phyloP scores from a whole-genome alignment of 2,329 filamentous ascomycete species.

The Monosporascus sp. region DNA sequence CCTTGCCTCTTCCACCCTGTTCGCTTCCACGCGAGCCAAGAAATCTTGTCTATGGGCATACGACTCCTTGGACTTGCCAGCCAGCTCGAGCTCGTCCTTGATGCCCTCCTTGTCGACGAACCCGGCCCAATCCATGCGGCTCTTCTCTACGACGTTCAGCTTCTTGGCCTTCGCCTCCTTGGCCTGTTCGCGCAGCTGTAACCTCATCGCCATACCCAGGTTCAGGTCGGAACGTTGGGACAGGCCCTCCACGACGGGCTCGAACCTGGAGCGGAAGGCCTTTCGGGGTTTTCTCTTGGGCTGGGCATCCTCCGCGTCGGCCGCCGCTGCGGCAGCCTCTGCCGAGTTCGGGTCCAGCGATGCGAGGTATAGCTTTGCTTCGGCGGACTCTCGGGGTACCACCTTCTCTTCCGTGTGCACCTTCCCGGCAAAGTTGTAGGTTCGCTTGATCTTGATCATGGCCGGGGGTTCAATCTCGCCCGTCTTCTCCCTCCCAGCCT shows the following conservation, averaged over 20 bases:
- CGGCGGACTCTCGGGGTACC: constrained; percentile 59
- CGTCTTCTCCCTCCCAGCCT: constrained; percentile 3
- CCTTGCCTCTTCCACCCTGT: constrained; percentile 56
- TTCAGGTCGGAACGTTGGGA: constrained; percentile 51
- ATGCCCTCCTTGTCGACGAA: constrained; percentile 69
- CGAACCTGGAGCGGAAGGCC: constrained; percentile 59
- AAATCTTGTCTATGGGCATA: constrained; percentile 61
- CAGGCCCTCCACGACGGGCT: constrained; percentile 45
- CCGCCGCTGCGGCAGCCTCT: not conserved
- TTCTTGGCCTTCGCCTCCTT: constrained; percentile 52
- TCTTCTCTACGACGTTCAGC: constrained; percentile 68
- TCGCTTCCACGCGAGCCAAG: constrained; percentile 58
- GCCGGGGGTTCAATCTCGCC: constrained; percentile 23
- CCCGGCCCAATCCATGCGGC: constrained; percentile 67
- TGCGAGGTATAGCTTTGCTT: constrained; percentile 60
- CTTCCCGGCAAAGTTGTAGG: constrained; percentile 71
- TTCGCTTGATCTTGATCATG: constrained; percentile 62
- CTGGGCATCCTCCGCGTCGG: constrained; percentile 21
- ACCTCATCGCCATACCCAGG: constrained; percentile 47
- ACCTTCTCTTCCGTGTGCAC: constrained; percentile 68
- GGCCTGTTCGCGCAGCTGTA: constrained; percentile 40
- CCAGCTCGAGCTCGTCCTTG: constrained; percentile 61
- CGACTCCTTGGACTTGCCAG: constrained; percentile 60
- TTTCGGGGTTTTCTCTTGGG: constrained; percentile 45
- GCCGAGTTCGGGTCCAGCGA: constrained; percentile 36